phyloP scores from a whole-genome alignment of 208 protist genomes.

The Trypanosoma rangeli region DNA sequence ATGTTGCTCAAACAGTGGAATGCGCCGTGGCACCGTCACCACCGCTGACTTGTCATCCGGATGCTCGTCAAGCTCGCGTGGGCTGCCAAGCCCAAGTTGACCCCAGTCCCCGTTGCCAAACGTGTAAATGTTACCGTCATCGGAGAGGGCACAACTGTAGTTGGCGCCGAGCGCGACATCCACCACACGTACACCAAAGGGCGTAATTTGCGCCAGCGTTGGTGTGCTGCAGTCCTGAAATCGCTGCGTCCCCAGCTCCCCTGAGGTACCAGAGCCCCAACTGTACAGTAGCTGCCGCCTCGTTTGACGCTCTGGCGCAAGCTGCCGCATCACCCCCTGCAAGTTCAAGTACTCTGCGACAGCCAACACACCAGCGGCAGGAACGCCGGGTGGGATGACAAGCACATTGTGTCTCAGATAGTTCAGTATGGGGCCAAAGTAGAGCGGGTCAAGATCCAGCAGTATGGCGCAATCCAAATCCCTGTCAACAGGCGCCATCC shows the following conservation, averaged over 20 bases:
- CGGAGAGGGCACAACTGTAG: constrained; percentile 73
- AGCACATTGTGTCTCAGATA: constrained; percentile 71
- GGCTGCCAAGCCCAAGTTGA: constrained; percentile 71
- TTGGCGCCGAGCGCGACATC: constrained; percentile 81
- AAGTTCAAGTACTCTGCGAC: constrained; percentile 82
- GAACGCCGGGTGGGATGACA: constrained; percentile 56
- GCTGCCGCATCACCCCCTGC: constrained; percentile 44
- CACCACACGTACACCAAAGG: constrained; percentile 59
- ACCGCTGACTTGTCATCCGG: constrained; percentile 46
- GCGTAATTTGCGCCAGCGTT: constrained; percentile 55
- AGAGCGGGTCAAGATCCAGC: constrained; percentile 79
- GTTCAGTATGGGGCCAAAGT: constrained; percentile 82
- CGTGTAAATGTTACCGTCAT: constrained; percentile 65
- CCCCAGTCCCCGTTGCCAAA: constrained; percentile 89
- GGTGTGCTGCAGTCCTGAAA: constrained; percentile 58
- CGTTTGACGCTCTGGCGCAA: constrained; percentile 37
- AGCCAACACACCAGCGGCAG: constrained; percentile 58
- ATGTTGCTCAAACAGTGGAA: constrained; percentile 65
- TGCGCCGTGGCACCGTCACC: constrained; percentile 58
- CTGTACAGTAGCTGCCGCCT: constrained; percentile 68
- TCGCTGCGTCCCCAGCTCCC: constrained; percentile 79
- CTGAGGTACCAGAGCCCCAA: constrained; percentile 76
- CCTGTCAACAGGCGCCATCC: constrained; percentile 44
- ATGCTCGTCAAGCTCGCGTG: constrained; percentile 37
- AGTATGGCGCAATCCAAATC: constrained; percentile 67